Evolutionary conservation across 305 asterid species (phyloP).

Genomic region (Fraxinus paxiana): DNA sequence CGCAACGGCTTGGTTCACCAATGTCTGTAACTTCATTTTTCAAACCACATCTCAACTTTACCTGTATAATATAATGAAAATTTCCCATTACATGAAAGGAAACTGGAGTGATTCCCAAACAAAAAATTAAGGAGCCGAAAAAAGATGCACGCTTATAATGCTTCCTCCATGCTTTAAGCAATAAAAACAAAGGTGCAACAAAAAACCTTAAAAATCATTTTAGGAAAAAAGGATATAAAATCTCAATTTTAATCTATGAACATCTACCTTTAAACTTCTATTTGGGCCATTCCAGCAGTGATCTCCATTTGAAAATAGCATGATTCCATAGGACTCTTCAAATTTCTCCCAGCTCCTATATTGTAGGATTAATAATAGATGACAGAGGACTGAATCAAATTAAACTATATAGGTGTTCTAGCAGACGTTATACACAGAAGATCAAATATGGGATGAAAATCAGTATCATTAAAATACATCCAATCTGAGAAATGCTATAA

Average conservation of each 20-base stretch:
- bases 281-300: conserved; percentile 99
- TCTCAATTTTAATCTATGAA: not conserved
- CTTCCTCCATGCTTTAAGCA: conserved; percentile 14
- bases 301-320: conserved; percentile 78
- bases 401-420: not conserved
- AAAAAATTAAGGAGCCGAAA: not conserved
- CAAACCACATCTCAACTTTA: conserved; percentile 82
- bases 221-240: conserved; percentile 16
- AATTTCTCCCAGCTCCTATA: conserved; percentile 87
- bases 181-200: conserved; percentile 8
- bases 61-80: conserved; percentile 40
- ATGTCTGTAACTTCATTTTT: conserved; percentile 72
- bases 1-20: conserved; percentile 99
- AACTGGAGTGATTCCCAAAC: not conserved
- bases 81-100: not conserved
- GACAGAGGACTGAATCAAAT: conserved; percentile 6
- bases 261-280: conserved; percentile 75
- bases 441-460: not conserved
- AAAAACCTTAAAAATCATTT: not conserved
- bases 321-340: conserved; percentile 67
- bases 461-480: not conserved
- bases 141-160: not conserved
- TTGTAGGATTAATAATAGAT: conserved; percentile 19
- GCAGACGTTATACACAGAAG: not conserved
- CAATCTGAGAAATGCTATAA: not conserved